Conservation (phyloP, 1,284 basidiomycete species). For the Cryptococcus deneoformans region DNA sequence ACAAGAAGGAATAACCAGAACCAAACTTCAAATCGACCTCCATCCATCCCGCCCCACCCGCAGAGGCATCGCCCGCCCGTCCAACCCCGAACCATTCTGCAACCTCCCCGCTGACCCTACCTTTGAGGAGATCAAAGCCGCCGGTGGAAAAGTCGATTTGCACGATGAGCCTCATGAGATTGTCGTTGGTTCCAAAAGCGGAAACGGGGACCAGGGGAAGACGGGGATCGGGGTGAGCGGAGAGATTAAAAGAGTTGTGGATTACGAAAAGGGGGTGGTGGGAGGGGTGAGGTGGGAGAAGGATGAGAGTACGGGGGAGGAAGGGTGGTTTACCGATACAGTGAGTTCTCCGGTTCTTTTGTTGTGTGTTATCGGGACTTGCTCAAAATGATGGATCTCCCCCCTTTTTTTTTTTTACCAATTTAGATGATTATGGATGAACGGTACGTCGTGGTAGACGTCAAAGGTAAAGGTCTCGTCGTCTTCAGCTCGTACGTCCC, state of each 20-base stretch:
- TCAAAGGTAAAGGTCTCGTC: constrained; percentile 71
- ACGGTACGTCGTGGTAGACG: constrained; percentile 70
- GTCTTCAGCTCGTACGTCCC: constrained; percentile 70
- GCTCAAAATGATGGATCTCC: too few relatives aligned
- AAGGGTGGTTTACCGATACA: constrained; percentile 61
- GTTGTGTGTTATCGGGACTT: background rate
- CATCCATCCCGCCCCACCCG: constrained; percentile 71
- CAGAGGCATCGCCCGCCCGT: constrained; percentile 66
- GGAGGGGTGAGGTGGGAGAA: background rate
- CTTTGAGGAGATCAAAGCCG: constrained; percentile 60
- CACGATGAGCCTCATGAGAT: constrained; percentile 63
- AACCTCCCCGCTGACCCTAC: constrained; percentile 63
- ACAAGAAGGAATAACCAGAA: constrained; percentile 4
- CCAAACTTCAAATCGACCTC: constrained; percentile 61
- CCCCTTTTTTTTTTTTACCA: too few relatives aligned
- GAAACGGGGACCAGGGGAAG: too few relatives aligned
- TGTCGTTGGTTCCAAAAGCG: constrained; percentile 17
- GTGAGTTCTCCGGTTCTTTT: constrained; percentile 47
- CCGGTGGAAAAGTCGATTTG: constrained; percentile 59
- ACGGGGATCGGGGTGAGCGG: constrained; percentile 66
- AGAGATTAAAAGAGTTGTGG: constrained; percentile 67
- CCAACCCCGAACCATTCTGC: constrained; percentile 57
- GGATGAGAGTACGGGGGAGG: background rate
- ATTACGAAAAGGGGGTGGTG: constrained; percentile 58
- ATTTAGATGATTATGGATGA: constrained; percentile 73